Base-by-base conservation (phyloP, 371 early-diverging fungal species). In the Dichotomocladium elegans region DNA sequence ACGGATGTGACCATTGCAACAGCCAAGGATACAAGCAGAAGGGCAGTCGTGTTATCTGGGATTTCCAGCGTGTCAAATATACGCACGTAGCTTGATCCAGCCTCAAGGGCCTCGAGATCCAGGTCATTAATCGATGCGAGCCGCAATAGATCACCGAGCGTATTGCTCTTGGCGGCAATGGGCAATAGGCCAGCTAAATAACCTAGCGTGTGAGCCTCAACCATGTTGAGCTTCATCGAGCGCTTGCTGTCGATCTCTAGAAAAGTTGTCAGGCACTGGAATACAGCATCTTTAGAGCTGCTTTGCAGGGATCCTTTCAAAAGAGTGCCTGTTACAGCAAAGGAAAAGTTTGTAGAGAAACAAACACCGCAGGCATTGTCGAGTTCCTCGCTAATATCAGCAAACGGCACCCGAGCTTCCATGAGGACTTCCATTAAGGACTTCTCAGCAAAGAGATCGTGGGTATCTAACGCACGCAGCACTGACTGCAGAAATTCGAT, bases 271-370 rank as follows among this genome's bases (percentile, higher is more conserved):
- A 95, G 60, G 21, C 89, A 85, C 15, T 80, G 72, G 28, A 79
- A 80, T 0, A 94, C 88, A 14, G 77, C 71, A 11, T 83, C 81
- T 50, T 88, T 87, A n/a, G n/a, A n/a, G n/a, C n/a, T n/a, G n/a
- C n/a, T n/a, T n/a, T n/a, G n/a, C n/a, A n/a, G n/a, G n/a, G n/a
- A n/a, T n/a, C n/a, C n/a, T n/a, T n/a, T n/a, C n/a, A n/a, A n/a
- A n/a, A n/a, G n/a, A n/a, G n/a, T n/a, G n/a, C n/a, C n/a, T n/a
- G n/a, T n/a, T n/a, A n/a, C n/a, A 15, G 94, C 90, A 57, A 92
- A 91, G 22, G 93, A 82, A 53, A 96, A 93, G 63, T 93, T 87
- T 4, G 79, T 76, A 29, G 79, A 74, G 68, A 93, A 95, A 64
- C 82, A 83, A 47, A 94, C 79, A 7, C 91, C 93, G 24, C 80